phyloP scores from a whole-genome alignment of 106 monocot species.

The Amphibolis antarctica region DNA sequence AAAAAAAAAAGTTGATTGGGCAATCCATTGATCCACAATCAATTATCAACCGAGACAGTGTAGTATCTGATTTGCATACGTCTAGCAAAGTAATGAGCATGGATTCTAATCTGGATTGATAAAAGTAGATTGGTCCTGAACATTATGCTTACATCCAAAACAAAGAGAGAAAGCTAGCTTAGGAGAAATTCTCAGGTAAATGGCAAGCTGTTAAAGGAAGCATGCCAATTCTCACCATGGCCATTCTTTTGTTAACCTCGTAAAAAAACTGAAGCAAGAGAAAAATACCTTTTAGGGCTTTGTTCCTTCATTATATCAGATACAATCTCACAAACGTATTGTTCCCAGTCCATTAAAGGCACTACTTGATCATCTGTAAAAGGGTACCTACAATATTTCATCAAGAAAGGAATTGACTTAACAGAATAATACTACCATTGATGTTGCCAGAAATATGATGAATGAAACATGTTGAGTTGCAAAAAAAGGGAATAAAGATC shows the following conservation, averaged over 20 bases:
- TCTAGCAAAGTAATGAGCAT: no score
- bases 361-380: conserved; percentile 67
- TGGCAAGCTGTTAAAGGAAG: neutral
- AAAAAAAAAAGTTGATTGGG: no score
- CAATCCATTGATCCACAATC: no score
- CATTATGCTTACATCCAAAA: no score
- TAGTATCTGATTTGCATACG: no score
- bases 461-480: neutral
- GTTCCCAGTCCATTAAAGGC: conserved; percentile 91
- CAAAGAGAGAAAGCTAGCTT: no score
- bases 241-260: neutral
- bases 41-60: no score
- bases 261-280: neutral
- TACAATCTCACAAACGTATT: conserved; percentile 86
- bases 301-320: conserved; percentile 95
- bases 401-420: neutral
- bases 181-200: neutral
- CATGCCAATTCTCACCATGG: neutral
- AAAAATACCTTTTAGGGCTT: conserved; percentile 82
- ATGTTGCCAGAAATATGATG: neutral
- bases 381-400: conserved; percentile 48
- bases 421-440: neutral
- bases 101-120: no score
- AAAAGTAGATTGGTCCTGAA: no score
- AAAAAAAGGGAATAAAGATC: no score